Percentiles rank a stretch among this genome's conserved stretches.
Conservation (phyloP, 306 rosid species). For the Prosopis cineraria region DNA sequence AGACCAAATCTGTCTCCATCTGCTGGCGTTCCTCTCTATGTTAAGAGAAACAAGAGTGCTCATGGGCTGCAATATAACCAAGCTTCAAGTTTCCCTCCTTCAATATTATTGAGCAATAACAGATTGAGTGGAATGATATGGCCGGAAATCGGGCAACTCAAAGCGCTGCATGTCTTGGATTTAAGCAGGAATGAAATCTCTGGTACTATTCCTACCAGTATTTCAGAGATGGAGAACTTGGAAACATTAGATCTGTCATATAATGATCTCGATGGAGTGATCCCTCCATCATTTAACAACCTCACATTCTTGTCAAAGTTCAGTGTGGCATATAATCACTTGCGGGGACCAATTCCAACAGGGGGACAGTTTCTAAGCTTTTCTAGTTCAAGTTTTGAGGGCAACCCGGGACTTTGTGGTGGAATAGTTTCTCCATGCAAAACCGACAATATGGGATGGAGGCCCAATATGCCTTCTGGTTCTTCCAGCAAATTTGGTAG, state of each 20-base stretch:
- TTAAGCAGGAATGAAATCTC: slow-evolving; percentile 46
- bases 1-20: slow-evolving; percentile 25
- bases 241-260: slow-evolving; percentile 58
- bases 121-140: slow-evolving; percentile 47
- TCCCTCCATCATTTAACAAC: slow-evolving; percentile 39
- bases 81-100: slow-evolving; percentile 53
- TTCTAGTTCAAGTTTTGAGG: slow-evolving; percentile 55
- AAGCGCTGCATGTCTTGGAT: slow-evolving; percentile 48
- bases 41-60: slow-evolving; percentile 37
- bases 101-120: slow-evolving; percentile 47
- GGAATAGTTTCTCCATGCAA: slow-evolving; percentile 37
- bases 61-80: slow-evolving; percentile 54
- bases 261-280: slow-evolving; percentile 49
- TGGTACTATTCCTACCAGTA: slow-evolving; percentile 44
- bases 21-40: slow-evolving; percentile 50
- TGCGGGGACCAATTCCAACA: slow-evolving; percentile 49
- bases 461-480: slow-evolving; percentile 29
- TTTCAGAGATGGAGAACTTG: slow-evolving; percentile 47
- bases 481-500: slow-evolving; percentile 44
- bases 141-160: slow-evolving; percentile 57
- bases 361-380: slow-evolving; percentile 56
- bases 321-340: slow-evolving; percentile 50
- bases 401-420: slow-evolving; percentile 38
- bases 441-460: neutral
- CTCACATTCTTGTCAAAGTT: slow-evolving; percentile 59